Conservation (phyloP, 176 grass and related monocot genomes). For the Cocos nucifera region DNA sequence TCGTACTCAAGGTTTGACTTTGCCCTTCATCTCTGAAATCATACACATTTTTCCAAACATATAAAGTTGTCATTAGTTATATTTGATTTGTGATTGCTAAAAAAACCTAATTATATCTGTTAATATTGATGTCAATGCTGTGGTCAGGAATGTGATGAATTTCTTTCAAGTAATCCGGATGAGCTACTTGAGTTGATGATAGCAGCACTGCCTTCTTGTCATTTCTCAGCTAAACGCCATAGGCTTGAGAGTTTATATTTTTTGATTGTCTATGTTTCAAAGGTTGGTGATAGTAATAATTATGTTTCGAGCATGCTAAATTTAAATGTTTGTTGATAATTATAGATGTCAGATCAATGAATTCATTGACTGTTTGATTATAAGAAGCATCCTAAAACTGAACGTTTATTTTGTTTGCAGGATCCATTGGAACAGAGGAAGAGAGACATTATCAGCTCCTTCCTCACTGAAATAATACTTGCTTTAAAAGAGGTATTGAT, state of each 20-base stretch:
- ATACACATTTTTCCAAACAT: too few species aligned
- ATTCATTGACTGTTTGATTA: too few species aligned
- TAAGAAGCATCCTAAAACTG: not conserved
- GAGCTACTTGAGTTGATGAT: slow-evolving; percentile 62
- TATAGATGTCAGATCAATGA: not conserved
- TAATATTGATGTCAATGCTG: not conserved
- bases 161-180: slow-evolving; percentile 57
- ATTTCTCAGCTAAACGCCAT: slow-evolving; percentile 78
- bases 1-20: slow-evolving; percentile 70
- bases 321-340: not conserved
- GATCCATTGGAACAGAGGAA: slow-evolving; percentile 63
- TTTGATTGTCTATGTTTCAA: slow-evolving; percentile 65
- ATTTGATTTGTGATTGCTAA: too few species aligned
- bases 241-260: slow-evolving; percentile 83
- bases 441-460: slow-evolving; percentile 69
- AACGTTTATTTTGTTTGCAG: slow-evolving; percentile 33
- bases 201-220: slow-evolving; percentile 47
- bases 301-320: not conserved
- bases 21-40: not conserved
- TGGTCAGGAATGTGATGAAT: slow-evolving; percentile 50
- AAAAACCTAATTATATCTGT: not conserved
- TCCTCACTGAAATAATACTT: slow-evolving; percentile 88
- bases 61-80: too few species aligned
- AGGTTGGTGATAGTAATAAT: slow-evolving; percentile 41
- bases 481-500: slow-evolving; percentile 73